These are phyloP conservation scores for Plenodomus lindquistii DNA, from an alignment of 2,329 filamentous ascomycete species.

Conservation along the genomic window DNA sequence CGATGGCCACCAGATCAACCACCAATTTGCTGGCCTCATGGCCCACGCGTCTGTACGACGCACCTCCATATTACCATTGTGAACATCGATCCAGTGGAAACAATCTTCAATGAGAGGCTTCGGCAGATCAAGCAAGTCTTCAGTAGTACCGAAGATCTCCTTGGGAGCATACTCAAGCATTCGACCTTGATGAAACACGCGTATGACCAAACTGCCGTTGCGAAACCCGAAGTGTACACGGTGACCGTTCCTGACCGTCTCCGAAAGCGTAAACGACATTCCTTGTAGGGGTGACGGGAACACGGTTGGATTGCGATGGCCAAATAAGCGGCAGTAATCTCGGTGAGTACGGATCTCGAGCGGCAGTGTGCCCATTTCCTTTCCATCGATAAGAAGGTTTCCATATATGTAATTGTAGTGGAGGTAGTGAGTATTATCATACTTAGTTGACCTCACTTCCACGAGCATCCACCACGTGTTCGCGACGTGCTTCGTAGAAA, in stretches of 20 bases:
- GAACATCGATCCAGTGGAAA: constrained; percentile 64
- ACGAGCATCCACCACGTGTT: constrained; percentile 42
- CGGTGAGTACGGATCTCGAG: constrained; percentile 51
- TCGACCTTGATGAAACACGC: constrained; percentile 34
- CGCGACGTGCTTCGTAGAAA: constrained; percentile 7
- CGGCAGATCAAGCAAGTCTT: constrained; percentile 55
- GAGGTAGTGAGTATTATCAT: constrained; percentile 28
- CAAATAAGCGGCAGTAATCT: constrained; percentile 58
- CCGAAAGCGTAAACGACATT: constrained; percentile 53
- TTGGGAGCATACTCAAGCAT: constrained; percentile 45
- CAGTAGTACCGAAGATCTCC: constrained; percentile 23
- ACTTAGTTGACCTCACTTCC: constrained; percentile 28
- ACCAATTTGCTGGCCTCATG: constrained; percentile 46
- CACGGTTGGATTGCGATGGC: constrained; percentile 55
- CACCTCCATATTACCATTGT: constrained; percentile 55
- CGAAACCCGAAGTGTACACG: constrained; percentile 61
- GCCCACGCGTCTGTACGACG: constrained; percentile 52
- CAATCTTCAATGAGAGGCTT: constrained; percentile 55
- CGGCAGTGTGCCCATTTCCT: constrained; percentile 58
- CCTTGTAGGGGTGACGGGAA: constrained; percentile 57
- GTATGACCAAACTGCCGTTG: constrained; percentile 48
- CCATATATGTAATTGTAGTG: constrained; percentile 55
- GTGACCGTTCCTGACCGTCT: constrained; percentile 44
- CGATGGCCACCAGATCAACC: constrained; percentile 34
- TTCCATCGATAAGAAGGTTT: constrained; percentile 54